Percentiles rank a stretch among this genome's conserved stretches.
Evolutionary conservation across 768 basidiomycete species (phyloP).

Genomic region (Candolleomyces efflorescens): DNA sequence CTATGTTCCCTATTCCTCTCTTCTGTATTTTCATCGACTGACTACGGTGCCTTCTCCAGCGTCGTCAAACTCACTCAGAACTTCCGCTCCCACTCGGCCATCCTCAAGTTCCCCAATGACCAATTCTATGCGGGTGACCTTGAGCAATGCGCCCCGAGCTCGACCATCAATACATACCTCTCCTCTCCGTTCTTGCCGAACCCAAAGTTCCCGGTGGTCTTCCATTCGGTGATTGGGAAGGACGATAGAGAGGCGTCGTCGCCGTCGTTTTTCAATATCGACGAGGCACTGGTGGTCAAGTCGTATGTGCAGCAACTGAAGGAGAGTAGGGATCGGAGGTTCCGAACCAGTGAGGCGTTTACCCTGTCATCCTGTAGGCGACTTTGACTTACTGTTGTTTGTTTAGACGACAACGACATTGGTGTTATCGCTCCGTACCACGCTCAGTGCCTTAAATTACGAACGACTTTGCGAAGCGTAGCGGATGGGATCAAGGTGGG

Average conservation of each 20-base stretch:
- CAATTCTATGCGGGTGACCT: conserved; percentile 56
- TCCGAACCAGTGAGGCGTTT: conserved; percentile 37
- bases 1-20: no score
- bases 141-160: conserved; percentile 37
- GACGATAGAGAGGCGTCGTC: conserved; percentile 65
- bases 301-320: conserved; percentile 40
- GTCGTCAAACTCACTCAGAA: conserved; percentile 57
- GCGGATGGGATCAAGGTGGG: conserved; percentile 52
- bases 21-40: no score
- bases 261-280: conserved; percentile 69
- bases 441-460: conserved; percentile 51
- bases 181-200: conserved; percentile 36
- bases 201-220: conserved; percentile 53
- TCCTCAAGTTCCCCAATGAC: conserved; percentile 59
- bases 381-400: background rate
- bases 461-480: conserved; percentile 27
- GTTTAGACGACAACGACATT: conserved; percentile 46
- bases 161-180: conserved; percentile 36
- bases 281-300: conserved; percentile 53
- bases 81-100: conserved; percentile 59
- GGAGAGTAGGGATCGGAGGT: conserved; percentile 23
- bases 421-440: conserved; percentile 63
- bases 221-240: conserved; percentile 56
- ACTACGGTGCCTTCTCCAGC: no score
- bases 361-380: background rate